Evolutionary conservation across 768 basidiomycete species (phyloP), one percentile per base, ranked within the genome.

Genomic region (Pisolithus microcarpus): DNA sequence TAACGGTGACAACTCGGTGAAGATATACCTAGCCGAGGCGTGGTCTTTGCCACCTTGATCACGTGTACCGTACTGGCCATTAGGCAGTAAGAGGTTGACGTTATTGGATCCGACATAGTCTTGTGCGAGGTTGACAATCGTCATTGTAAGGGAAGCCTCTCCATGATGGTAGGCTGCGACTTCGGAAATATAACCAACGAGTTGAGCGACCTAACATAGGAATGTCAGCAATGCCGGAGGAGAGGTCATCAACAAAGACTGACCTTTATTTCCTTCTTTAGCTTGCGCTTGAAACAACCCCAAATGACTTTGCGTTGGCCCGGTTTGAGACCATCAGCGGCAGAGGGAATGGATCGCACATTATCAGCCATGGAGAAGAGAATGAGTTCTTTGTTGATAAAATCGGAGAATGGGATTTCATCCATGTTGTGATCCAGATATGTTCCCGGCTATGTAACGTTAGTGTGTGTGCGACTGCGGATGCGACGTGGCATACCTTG

Each of bases 281-380:
- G 70, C 56, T 97, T 97, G 50, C 90, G 82, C 70, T 90, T 96
- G 78, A 97, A 98, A 67, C 89, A 92, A 58, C 77, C 91, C 83
- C 92, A 98, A 30, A 98, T 79, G 40, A 99, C 91, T 66, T 99
- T 99, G 37, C 96, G 77, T 63, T 99, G 96, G 65, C 93, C 94
- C 38, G 96, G 95, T 69, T 99, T 99, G 51, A 99, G n/a, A 42
- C 96, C 96, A 64, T 98, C 96, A 11, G 84, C 82, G 15, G 91
- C 79, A 0, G 87, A 96, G 2, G 96, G 96, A 57, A 99, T 98
- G 4, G 96, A 99, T 50, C 96, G 93, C 56, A 96, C 80, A 61
- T 98, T 98, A 64, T 99, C 96, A 4, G 96, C 96, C 91, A 98
- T 97, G 1, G 96, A 99, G 78, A 97, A 99, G 24, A 97, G 76